Evolutionary conservation across 2,329 filamentous ascomycete genomes (phyloP), one percentile per base, ranked within the genome.

Genomic region (Chalaropsis ovoidea): DNA sequence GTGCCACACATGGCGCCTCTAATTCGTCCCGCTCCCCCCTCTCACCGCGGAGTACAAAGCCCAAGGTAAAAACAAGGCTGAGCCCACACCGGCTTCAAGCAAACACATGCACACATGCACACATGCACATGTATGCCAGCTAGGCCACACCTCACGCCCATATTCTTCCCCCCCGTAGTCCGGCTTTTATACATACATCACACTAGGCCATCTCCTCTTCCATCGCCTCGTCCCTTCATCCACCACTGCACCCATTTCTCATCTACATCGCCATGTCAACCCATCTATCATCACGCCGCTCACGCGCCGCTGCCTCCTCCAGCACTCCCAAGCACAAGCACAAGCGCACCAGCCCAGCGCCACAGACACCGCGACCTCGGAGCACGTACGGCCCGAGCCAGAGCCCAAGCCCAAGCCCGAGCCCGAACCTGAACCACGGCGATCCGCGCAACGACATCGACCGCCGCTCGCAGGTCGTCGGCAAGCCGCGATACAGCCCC

Each of bases 61-160:
- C 22, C 22, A 15, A 27, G 47, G 22, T 27, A 31, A 62, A 45
- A 62, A 62, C 35, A 45, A 43, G 39, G 42, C 42, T 43, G 35
- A 24, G 39, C 8, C 39, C 17, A 45, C n/a, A 31, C 45, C 31
- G 17, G 19, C 45, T 31, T 47, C 41, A 41, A 27, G 17, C 61
- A 49, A 52, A 39, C 22, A 49, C 56, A 60, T 60, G 39, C 31
- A 43, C 19, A 49, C 15, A 6, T 39, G 58, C 60, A 62, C 42
- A 22, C 24, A 62, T 19, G 35, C 35, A 39, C 35, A 61, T 42
- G 35, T 42, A 61, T 19, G 19, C 19, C 35, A 61, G 56, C 58
- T 24, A 43, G 58, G n/a, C 35, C 58, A 61, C 58, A 24, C 39
- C 27, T 13, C 39, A 61, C 22, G 19, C 22, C 47, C 35, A 39